Evolutionary conservation across 331 rosid genomes (phyloP).

Genomic region (Pyrus hybrid): DNA sequence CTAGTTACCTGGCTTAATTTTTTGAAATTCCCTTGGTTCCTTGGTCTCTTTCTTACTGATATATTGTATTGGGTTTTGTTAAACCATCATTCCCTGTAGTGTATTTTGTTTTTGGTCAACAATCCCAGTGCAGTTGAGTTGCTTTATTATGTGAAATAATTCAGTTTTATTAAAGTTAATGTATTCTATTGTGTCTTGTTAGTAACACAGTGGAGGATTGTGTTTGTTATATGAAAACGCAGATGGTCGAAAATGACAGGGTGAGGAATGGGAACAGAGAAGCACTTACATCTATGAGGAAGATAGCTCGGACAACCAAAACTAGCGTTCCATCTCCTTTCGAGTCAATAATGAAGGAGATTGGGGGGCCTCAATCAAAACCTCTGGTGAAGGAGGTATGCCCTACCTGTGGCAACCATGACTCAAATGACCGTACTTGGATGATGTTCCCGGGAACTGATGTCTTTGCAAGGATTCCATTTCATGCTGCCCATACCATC

Average conservation of each 20-base stretch:
- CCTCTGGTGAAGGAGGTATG: constrained; percentile 88
- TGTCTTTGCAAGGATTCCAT: constrained; percentile 71
- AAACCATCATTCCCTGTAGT: no score
- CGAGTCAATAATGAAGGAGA: constrained; percentile 78
- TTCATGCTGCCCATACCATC: constrained; percentile 81
- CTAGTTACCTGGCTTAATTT: no score
- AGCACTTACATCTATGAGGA: constrained; percentile 80
- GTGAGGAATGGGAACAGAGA: constrained; percentile 80
- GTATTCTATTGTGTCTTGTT: background rate
- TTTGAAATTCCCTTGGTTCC: no score
- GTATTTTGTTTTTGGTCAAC: background rate
- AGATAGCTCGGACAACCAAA: constrained; percentile 77
- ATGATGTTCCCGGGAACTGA: constrained; percentile 83
- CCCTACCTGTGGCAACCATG: constrained; percentile 70
- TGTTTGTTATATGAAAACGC: constrained; percentile 7
- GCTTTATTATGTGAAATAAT: background rate
- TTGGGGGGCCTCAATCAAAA: constrained; percentile 42
- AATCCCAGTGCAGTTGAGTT: background rate
- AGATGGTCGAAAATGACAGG: constrained; percentile 78
- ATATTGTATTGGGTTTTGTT: no score
- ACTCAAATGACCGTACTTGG: constrained; percentile 61
- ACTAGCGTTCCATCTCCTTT: constrained; percentile 72
- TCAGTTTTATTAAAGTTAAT: background rate
- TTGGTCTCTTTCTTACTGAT: no score
- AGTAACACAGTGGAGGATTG: background rate